Evolutionary conservation across 2,329 filamentous ascomycete genomes (phyloP).

Genomic region (Trichophyton mentagrophytes): DNA sequence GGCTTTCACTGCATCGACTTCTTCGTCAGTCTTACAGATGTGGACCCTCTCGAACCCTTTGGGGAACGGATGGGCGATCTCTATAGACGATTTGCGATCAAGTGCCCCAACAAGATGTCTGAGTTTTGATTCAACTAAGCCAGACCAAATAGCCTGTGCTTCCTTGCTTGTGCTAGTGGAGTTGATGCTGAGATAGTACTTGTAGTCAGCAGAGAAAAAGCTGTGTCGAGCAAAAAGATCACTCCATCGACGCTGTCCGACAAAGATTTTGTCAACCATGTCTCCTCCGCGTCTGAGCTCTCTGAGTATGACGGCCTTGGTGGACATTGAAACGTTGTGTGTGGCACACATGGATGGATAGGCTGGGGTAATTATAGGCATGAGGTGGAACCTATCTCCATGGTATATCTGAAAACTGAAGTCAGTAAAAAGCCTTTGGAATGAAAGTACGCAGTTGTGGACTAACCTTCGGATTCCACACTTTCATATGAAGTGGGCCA

Average conservation of each 20-base stretch:
- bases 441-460: not conserved
- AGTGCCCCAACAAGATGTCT: constrained; percentile 71
- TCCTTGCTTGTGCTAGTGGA: constrained; percentile 73
- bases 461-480: constrained; percentile 83
- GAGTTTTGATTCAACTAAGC: constrained; percentile 86
- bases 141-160: constrained; percentile 74
- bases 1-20: constrained; percentile 49
- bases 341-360: constrained; percentile 98
- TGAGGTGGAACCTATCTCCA: constrained; percentile 71
- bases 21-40: constrained; percentile 48
- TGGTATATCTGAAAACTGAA: constrained; percentile 50
- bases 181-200: constrained; percentile 86
- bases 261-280: constrained; percentile 67
- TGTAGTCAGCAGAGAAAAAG: constrained; percentile 87
- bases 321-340: constrained; percentile 82
- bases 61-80: constrained; percentile 78
- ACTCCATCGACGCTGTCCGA: constrained; percentile 66
- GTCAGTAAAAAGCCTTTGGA: not conserved
- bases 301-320: constrained; percentile 67
- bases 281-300: constrained; percentile 68
- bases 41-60: constrained; percentile 83
- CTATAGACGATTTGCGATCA: constrained; percentile 67
- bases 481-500: constrained; percentile 64
- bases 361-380: constrained; percentile 96
- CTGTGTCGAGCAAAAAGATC: constrained; percentile 80